Evolutionary conservation across 225 moss, liverwort and hornwort genomes (phyloP), one percentile per base, ranked within the genome.

Genomic region (Rhytidiadelphus loreus): DNA sequence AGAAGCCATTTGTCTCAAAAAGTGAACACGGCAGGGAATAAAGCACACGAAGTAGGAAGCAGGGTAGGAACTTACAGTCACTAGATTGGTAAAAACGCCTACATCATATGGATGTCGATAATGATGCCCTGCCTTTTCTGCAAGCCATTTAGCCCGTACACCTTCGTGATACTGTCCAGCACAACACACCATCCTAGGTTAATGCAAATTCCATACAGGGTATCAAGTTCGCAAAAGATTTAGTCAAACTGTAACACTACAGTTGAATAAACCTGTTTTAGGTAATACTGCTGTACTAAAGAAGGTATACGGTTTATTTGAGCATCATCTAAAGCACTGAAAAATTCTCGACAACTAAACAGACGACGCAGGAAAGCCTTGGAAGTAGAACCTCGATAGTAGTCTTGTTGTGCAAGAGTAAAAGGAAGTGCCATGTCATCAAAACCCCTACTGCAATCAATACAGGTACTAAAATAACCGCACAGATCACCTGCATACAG

Each of bases 51-150:
- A 53, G 74, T 18, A 61, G 57, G 62, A 84, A 73, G 81, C 11
- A 61, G 29, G 62, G 58, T 44, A 75, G 64, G 79, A 77, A 84
- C 95, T 90, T 90, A 98, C 98, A 95, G 95, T 91, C 70, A 94
- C 90, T 86, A 95, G 83, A 90, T 98, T 98, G 81, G 90, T 64
- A 69, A 92, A 87, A 77, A 95, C 52, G 62, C 98, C 98, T 56
- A 98, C 92, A 88, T 98, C 95, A 83, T 98, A 98, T 60, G 98
- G 98, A 89, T 98, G 98, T 83, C 95, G 94, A 92, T 98, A 98
- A 69, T 83, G 91, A 84, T 97, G 97, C 53, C 98, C 98, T 76
- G 98, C 98, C 91, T 96, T 98, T 88, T 97, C 95, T 75, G 98
- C 98, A 77, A 98, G 97, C 98, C 98, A 98, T 89, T 93, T 93